Conservation (phyloP, 108 stramenopile genomes). For the Pseudonitzschia multiseries region DNA sequence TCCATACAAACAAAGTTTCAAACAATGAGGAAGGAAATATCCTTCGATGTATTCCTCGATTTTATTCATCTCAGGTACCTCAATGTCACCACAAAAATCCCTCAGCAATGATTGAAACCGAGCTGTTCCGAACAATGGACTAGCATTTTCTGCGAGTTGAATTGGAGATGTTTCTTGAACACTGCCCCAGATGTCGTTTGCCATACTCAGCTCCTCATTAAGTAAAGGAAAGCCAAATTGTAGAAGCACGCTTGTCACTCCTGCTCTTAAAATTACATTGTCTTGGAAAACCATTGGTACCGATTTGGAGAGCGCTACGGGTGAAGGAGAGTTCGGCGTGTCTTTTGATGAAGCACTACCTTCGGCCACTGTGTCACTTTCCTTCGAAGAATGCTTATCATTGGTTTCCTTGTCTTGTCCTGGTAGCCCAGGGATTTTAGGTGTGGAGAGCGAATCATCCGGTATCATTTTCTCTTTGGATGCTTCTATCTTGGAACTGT, state of each 20-base stretch:
- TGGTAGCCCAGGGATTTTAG: not conserved
- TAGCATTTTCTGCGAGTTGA: constrained; percentile 22
- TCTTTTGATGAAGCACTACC: not conserved
- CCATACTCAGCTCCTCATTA: constrained; percentile 1
- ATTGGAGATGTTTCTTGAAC: constrained; percentile 12
- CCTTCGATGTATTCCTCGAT: constrained; percentile 51
- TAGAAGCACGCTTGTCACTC: constrained; percentile 51
- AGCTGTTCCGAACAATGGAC: constrained; percentile 8
- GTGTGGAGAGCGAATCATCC: not conserved
- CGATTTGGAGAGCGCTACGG: not conserved
- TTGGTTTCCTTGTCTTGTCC: constrained; percentile 11
- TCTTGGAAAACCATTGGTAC: constrained; percentile 39
- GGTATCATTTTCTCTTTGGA: constrained; percentile 9
- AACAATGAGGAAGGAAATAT: constrained; percentile 75
- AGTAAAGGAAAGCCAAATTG: constrained; percentile 52
- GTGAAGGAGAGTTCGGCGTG: not conserved
- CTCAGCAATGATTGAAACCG: constrained; percentile 25
- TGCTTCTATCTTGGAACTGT: not conserved
- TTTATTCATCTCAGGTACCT: constrained; percentile 17
- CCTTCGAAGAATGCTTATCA: not conserved
- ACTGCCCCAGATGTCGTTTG: constrained; percentile 12
- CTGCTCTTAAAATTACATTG: constrained; percentile 54
- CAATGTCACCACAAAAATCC: constrained; percentile 6
- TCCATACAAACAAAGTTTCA: constrained; percentile 62
- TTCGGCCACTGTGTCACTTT: not conserved